A percentile compares a stretch with the other conserved stretches of the same genome.
Evolutionary conservation across 2,329 filamentous ascomycete species (phyloP).

Genomic region (Fusarium algeriense): DNA sequence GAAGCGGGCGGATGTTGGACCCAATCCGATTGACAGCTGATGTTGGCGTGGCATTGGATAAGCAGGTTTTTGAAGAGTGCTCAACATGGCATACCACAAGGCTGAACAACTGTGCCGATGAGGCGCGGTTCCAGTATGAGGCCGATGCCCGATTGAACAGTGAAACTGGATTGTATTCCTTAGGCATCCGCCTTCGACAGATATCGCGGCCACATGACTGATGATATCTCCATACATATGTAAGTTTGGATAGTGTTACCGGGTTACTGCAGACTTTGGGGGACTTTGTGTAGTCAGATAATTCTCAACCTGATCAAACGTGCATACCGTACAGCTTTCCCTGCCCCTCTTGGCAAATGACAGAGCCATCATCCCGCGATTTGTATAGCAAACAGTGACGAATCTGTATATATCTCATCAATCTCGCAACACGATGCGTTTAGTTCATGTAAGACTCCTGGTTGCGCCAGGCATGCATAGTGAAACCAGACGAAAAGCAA

Average conservation of each 20-base stretch:
- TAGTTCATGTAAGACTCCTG: not conserved
- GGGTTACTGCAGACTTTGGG: not conserved
- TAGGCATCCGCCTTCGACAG: slow-evolving; percentile 23
- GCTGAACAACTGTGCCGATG: slow-evolving; percentile 21
- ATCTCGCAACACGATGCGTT: not conserved
- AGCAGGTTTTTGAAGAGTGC: slow-evolving; percentile 23
- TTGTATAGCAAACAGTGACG: not conserved
- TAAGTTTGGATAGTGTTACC: not conserved
- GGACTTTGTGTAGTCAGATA: not conserved
- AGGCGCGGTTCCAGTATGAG: slow-evolving; percentile 20
- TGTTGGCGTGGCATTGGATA: slow-evolving; percentile 27
- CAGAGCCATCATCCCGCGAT: not conserved
- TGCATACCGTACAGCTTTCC: not conserved
- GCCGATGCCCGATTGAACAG: not conserved
- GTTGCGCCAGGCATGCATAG: not conserved
- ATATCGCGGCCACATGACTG: not conserved
- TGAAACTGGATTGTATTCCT: slow-evolving; percentile 6
- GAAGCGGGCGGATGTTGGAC: slow-evolving; percentile 18
- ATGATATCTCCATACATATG: not conserved
- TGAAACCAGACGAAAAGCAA: not conserved
- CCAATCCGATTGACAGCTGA: slow-evolving; percentile 31
- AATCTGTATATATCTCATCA: too few relatives aligned
- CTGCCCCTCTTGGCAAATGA: not conserved
- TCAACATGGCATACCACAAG: slow-evolving; percentile 16
- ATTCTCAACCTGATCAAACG: not conserved